Evolutionary conservation across 306 rosid species (phyloP).

Genomic region (Vigna trinervia): DNA sequence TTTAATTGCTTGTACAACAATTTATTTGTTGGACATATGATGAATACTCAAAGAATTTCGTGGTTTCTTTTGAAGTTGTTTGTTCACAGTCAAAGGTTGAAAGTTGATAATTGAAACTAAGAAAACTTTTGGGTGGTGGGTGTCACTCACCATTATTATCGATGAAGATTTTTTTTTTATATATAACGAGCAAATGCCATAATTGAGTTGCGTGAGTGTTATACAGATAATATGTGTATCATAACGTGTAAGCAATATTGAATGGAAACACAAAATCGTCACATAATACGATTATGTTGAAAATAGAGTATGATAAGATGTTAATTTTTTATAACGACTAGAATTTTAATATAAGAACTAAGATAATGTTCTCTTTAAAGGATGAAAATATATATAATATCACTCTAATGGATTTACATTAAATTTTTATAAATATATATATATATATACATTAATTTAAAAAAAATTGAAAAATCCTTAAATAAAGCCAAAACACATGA

Average conservation of each 20-base stretch:
- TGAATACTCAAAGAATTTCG: constrained; percentile 31
- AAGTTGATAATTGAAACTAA: constrained; percentile 32
- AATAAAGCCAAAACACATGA: no score
- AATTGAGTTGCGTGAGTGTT: constrained; percentile 35
- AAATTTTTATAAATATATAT: no score
- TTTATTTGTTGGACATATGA: constrained; percentile 28
- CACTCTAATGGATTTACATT: no score
- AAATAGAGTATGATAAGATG: no score
- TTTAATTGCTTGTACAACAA: constrained; percentile 47
- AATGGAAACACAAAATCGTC: not conserved
- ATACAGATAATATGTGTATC: constrained; percentile 14
- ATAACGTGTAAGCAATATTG: not conserved
- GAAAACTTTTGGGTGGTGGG: constrained; percentile 52
- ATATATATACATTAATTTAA: no score
- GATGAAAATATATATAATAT: no score
- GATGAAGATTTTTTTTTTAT: not conserved
- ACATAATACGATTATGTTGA: no score
- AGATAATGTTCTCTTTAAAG: no score
- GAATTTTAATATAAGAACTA: no score
- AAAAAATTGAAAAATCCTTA: no score
- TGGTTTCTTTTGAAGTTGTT: not conserved
- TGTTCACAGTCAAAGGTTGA: constrained; percentile 45
- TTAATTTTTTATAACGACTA: no score
- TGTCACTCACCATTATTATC: constrained; percentile 32
- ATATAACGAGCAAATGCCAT: constrained; percentile 32